Base-by-base conservation (phyloP, 495 filamentous ascomycete genomes). In the Xylaria flabelliformis region DNA sequence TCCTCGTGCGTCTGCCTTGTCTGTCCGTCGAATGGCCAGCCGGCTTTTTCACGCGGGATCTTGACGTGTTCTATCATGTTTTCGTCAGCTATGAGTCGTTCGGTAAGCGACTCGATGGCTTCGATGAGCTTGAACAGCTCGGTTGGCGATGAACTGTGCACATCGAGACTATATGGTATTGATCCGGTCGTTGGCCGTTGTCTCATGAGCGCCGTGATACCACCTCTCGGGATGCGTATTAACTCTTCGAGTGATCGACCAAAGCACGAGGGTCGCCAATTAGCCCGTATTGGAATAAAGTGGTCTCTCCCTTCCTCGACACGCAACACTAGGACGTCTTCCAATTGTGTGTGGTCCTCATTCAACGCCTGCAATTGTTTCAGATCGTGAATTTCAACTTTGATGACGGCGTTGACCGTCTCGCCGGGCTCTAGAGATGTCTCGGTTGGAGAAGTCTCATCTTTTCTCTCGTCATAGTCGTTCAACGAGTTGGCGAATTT, bases 91-190 rank as follows among this genome's bases (percentile, higher is more conserved):
- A 94, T 78, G 4, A 87, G 90, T 13, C 93, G 88, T 71, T 95
- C 92, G 4, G 86, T 86, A 55, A 97, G 83, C 59, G 86, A 86
- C 74, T 95, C 94, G 74, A 97, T 86, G 3, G 90, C 88, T 75
- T 97, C 92, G 13, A 94, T 98, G 73, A 99, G 87, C 76, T 89
- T 90, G 81, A 97, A 97, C 42, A 98, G 87, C 75, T 97, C 95
- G 48, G 91, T 87, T 1, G 96, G 95, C 13, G 92, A 82, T 10
- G 80, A 83, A 32, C 79, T 79, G 69, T 85, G 80, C 29, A 82
- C 82, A 74, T 83, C 78, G 53, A 84, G 73, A 70, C 85, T 79
- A 77, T 83, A 81, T 69, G 80, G 81, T 75, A 79, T 86, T 76
- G 81, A 80, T 9, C 75, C 85, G 42, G 58, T 81, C 70, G 50